phyloP scores from a whole-genome alignment of 768 basidiomycete species.

The Lyophyllum decastes region DNA sequence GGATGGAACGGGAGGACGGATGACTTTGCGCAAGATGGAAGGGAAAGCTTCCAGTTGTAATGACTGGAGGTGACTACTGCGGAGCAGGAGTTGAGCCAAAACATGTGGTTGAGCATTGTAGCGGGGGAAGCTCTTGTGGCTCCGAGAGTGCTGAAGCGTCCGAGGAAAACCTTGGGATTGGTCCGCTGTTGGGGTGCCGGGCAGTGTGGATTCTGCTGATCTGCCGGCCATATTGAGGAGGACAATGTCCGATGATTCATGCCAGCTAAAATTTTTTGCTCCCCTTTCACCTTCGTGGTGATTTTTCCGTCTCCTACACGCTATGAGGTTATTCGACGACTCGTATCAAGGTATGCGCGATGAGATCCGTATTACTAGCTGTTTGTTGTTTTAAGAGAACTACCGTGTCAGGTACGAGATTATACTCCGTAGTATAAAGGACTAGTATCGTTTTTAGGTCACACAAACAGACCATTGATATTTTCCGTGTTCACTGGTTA shows the following conservation, averaged over 20 bases:
- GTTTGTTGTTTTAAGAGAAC: too few species aligned
- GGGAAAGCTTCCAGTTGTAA: conserved; percentile 31
- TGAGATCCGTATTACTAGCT: too few species aligned
- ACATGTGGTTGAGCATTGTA: conserved; percentile 29
- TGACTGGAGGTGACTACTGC: conserved; percentile 29
- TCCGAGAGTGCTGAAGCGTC: conserved; percentile 39
- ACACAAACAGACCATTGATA: neutral
- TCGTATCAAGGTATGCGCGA: too few species aligned
- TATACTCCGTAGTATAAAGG: too few species aligned
- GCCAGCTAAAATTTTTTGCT: conserved; percentile 22
- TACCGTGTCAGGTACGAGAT: too few species aligned
- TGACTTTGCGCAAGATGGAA: conserved; percentile 16
- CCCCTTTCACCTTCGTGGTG: conserved; percentile 23
- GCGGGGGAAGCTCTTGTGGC: conserved; percentile 40
- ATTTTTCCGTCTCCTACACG: neutral
- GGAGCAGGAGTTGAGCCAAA: conserved; percentile 39
- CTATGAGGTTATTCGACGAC: neutral
- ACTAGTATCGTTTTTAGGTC: too few species aligned
- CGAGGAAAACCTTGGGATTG: conserved; percentile 13
- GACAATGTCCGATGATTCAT: conserved; percentile 23
- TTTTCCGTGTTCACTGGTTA: conserved; percentile 13
- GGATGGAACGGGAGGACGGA: conserved; percentile 22
- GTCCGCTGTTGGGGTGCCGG: conserved; percentile 9
- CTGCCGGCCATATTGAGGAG: conserved; percentile 14
- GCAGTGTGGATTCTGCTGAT: conserved; percentile 11